These are phyloP conservation scores for Ogataea nakhonphanomensis DNA, from an alignment of 805 yeast genomes.

Conservation along the genomic window DNA sequence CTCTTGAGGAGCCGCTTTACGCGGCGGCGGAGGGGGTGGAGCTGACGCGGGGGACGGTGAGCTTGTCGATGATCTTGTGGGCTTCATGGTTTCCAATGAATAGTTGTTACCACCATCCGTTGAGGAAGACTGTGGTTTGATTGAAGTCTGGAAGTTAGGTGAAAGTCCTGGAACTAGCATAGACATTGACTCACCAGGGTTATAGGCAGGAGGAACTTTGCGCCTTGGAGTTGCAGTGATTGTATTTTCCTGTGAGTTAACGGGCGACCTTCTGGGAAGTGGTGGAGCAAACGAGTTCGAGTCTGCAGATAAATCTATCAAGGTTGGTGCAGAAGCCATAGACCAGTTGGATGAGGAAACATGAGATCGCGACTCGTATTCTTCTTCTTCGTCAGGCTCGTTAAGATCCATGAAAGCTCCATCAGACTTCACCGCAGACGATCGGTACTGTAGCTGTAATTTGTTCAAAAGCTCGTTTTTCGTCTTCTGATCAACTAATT, in stretches of 20 bases:
- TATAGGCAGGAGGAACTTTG: conserved; percentile 24
- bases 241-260: conserved; percentile 11
- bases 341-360: conserved; percentile 20
- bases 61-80: conserved; percentile 29
- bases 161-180: conserved; percentile 26
- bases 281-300: conserved; percentile 10
- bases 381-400: conserved; percentile 23
- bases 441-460: conserved; percentile 57
- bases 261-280: conserved; percentile 14
- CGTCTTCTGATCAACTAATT: conserved; percentile 61
- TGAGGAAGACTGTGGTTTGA: conserved; percentile 4
- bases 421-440: conserved; percentile 17
- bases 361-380: conserved; percentile 5
- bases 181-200: conserved; percentile 18
- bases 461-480: conserved; percentile 54
- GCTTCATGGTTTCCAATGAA: conserved; percentile 29
- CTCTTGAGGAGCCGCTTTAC: conserved; percentile 10
- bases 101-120: conserved; percentile 2
- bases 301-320: conserved; percentile 23
- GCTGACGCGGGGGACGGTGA: conserved; percentile 28
- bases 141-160: conserved; percentile 12
- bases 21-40: conserved; percentile 33
- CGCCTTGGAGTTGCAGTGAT: conserved; percentile 16
- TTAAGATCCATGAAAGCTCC: conserved; percentile 30
- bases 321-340: conserved; percentile 20